A percentile compares a stretch with the other conserved stretches of the same genome.
Evolutionary conservation across 257 asterid genomes (phyloP).

Genomic region (Solanum megistacrolobum): DNA sequence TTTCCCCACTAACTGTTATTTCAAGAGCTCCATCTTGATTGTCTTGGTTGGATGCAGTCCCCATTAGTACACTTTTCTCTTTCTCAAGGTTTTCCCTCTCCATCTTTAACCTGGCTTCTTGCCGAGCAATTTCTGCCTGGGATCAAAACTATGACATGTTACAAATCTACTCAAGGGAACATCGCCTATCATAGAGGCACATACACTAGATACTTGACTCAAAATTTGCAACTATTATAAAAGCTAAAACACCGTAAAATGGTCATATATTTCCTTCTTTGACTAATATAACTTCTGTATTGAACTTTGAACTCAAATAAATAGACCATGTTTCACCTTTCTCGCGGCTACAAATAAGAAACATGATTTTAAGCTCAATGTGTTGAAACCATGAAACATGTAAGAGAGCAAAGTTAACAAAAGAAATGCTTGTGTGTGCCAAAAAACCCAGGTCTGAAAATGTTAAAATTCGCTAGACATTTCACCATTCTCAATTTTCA

Average conservation of each 20-base stretch:
- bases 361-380: neutral
- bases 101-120: constrained; percentile 88
- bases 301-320: neutral
- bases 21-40: constrained; percentile 99
- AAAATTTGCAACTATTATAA: neutral
- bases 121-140: constrained; percentile 94
- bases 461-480: neutral
- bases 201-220: neutral
- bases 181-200: neutral
- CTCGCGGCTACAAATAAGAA: neutral
- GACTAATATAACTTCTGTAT: neutral
- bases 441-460: neutral
- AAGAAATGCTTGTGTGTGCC: neutral
- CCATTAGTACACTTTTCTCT: constrained; percentile 95
- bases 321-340: neutral
- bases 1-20: constrained; percentile 94
- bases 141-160: neutral
- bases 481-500: neutral
- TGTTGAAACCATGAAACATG: neutral
- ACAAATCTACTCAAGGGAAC: neutral
- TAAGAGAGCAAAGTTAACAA: neutral
- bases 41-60: constrained; percentile 97
- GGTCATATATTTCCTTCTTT: neutral
- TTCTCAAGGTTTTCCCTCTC: constrained; percentile 96
- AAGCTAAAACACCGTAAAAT: neutral